phyloP scores from a whole-genome alignment of 345 rosid genomes.

The Pistacia vera region DNA sequence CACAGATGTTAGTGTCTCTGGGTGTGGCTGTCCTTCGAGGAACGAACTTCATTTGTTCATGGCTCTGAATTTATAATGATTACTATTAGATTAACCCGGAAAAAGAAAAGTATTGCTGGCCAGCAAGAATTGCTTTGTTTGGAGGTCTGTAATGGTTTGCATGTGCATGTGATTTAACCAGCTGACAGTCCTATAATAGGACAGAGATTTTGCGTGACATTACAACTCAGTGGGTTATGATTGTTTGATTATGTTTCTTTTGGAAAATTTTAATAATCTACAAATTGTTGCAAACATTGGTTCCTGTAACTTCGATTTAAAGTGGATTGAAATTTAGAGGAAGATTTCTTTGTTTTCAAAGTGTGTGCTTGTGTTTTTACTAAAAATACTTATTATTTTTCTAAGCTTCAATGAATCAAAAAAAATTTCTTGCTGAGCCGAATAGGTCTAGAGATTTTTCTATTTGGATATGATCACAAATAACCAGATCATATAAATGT shows the following conservation, averaged over 20 bases:
- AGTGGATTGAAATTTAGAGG: background rate
- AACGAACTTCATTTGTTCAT: no score
- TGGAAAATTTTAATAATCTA: background rate
- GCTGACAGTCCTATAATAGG: background rate
- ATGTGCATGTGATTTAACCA: background rate
- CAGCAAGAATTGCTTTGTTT: background rate
- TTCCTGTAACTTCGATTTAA: background rate
- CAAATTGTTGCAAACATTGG: background rate
- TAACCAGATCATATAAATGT: background rate
- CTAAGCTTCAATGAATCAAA: no score
- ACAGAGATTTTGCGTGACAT: background rate
- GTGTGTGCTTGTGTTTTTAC: background rate
- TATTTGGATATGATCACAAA: conserved; percentile 5
- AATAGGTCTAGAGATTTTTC: background rate
- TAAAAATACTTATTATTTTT: no score
- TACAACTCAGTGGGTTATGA: background rate
- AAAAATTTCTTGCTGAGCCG: no score
- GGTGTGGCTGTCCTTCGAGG: no score
- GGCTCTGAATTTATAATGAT: no score
- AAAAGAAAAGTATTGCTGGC: no score
- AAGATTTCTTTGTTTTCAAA: background rate
- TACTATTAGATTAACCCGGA: background rate
- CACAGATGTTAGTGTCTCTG: background rate
- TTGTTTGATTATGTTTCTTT: background rate
- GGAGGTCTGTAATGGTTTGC: background rate